phyloP scores from a whole-genome alignment of 345 rosid species.

The Lumnitzera racemosa region DNA sequence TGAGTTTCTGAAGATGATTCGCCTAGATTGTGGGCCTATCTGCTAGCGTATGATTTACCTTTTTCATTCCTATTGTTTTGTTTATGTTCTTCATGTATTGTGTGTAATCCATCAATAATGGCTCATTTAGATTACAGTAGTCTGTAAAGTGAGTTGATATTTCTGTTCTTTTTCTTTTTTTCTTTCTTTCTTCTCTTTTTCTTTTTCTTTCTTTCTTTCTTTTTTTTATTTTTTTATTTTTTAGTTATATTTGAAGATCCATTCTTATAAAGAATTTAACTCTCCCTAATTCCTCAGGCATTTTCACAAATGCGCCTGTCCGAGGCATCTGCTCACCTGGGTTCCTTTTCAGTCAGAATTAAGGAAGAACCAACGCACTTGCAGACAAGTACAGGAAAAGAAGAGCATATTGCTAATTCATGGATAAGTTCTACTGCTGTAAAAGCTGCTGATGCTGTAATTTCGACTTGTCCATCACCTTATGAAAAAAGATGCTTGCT shows the following conservation, averaged over 20 bases:
- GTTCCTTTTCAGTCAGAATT: constrained; percentile 84
- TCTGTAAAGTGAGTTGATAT: no score
- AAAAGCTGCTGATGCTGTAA: constrained; percentile 85
- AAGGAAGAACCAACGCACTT: constrained; percentile 62
- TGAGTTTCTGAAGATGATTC: no score
- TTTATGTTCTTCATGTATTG: no score
- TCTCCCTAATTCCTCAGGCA: constrained; percentile 42
- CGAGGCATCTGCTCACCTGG: constrained; percentile 96
- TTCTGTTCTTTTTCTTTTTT: no score
- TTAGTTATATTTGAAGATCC: background rate
- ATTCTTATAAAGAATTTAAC: background rate
- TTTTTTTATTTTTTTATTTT: no score
- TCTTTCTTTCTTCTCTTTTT: background rate
- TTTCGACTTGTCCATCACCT: constrained; percentile 89
- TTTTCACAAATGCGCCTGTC: constrained; percentile 94
- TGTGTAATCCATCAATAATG: no score
- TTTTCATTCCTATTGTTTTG: no score
- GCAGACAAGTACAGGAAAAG: constrained; percentile 54
- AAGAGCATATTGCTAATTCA: constrained; percentile 50
- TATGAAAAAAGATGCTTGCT: constrained; percentile 93
- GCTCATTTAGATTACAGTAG: no score
- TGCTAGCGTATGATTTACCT: no score
- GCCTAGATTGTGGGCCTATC: no score
- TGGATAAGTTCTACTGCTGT: constrained; percentile 90
- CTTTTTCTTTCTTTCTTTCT: no score